Percentiles rank a stretch among this genome's conserved stretches.
phyloP scores from a whole-genome alignment of 768 basidiomycete genomes.

The Trametopsis cervina region DNA sequence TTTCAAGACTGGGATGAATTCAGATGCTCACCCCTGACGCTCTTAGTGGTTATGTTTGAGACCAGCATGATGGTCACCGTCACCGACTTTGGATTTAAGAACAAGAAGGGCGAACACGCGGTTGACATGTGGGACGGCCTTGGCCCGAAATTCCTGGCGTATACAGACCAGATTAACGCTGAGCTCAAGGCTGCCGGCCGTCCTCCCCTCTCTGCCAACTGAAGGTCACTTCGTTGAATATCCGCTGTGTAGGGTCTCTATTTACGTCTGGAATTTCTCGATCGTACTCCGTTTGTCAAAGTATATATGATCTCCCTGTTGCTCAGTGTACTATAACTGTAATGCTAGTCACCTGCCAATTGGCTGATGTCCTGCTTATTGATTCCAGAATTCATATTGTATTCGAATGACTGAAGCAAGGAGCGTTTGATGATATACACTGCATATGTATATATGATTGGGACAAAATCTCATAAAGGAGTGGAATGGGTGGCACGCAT shows the following conservation, averaged over 20 bases:
- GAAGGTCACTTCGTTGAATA: not conserved
- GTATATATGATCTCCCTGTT: not conserved
- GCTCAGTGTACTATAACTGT: not conserved
- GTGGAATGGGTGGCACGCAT: no score
- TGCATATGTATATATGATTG: no score
- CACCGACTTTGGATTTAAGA: slow-evolving; percentile 58
- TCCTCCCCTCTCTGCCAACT: slow-evolving; percentile 10
- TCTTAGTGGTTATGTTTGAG: slow-evolving; percentile 58
- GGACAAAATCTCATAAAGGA: no score
- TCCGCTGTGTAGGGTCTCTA: not conserved
- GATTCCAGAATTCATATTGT: no score
- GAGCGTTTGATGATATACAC: no score
- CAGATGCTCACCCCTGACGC: not conserved
- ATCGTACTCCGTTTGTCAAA: not conserved
- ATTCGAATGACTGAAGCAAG: no score
- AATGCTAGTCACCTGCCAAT: not conserved
- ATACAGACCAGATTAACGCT: slow-evolving; percentile 46
- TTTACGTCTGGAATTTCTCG: slow-evolving; percentile 1
- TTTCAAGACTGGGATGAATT: not conserved
- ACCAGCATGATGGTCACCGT: slow-evolving; percentile 55
- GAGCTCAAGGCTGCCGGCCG: slow-evolving; percentile 19
- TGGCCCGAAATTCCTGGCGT: slow-evolving; percentile 49
- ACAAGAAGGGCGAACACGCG: slow-evolving; percentile 55
- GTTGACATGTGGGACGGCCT: slow-evolving; percentile 63
- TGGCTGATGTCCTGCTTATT: not conserved